phyloP scores from a whole-genome alignment of 805 yeast species.

The Sungouiella blattae region DNA sequence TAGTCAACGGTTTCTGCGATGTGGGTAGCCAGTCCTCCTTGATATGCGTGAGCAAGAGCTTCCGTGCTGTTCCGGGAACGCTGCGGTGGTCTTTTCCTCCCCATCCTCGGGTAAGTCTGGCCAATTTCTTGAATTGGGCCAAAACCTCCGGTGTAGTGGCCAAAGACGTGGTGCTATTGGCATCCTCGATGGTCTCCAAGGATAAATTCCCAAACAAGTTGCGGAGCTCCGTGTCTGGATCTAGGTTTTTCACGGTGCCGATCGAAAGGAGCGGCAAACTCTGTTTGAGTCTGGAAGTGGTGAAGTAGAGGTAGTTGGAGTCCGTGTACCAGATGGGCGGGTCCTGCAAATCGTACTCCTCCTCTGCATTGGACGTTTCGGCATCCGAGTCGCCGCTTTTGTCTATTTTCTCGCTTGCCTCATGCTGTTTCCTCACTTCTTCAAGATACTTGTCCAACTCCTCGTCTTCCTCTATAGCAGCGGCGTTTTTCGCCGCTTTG shows the following conservation, averaged over 20 bases:
- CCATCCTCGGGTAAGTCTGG: slow-evolving; percentile 72
- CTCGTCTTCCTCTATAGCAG: slow-evolving; percentile 42
- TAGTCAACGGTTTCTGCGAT: slow-evolving; percentile 51
- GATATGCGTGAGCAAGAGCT: slow-evolving; percentile 64
- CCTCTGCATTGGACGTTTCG: slow-evolving; percentile 19
- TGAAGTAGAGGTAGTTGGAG: slow-evolving; percentile 45
- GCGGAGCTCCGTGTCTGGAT: slow-evolving; percentile 73
- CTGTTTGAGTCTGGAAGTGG: slow-evolving; percentile 40
- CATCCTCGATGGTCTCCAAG: slow-evolving; percentile 65
- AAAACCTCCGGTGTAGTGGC: slow-evolving; percentile 67
- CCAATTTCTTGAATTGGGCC: slow-evolving; percentile 56
- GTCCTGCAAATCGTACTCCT: slow-evolving; percentile 23
- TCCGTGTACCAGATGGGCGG: slow-evolving; percentile 37
- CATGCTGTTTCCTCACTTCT: slow-evolving; percentile 33
- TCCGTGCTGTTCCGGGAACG: slow-evolving; percentile 72
- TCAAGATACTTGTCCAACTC: slow-evolving; percentile 56
- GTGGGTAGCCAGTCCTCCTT: slow-evolving; percentile 82
- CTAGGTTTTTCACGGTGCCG: slow-evolving; percentile 49
- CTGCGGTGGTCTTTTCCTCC: slow-evolving; percentile 72
- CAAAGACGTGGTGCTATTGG: slow-evolving; percentile 68
- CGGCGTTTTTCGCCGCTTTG: slow-evolving; percentile 11
- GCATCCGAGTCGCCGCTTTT: too few relatives aligned
- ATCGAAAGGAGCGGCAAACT: slow-evolving; percentile 43
- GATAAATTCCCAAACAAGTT: slow-evolving; percentile 70
- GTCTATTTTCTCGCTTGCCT: too few relatives aligned